Percentiles rank a stretch among this genome's conserved stretches.
These are phyloP conservation scores for Trametes meyenii DNA, from an alignment of 768 basidiomycete genomes.

Conservation along the genomic window DNA sequence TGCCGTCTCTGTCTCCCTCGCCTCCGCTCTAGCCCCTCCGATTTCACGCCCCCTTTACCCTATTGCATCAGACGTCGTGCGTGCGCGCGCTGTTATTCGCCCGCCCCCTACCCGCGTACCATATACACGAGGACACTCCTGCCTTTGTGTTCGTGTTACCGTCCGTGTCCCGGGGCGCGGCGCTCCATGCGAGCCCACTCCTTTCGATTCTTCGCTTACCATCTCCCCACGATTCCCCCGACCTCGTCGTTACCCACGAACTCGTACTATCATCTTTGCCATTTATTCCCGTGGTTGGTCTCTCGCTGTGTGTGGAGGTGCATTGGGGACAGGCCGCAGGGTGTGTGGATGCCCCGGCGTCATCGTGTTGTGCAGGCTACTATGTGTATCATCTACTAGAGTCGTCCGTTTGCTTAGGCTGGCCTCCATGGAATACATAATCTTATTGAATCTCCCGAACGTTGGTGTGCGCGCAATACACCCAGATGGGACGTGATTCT, in stretches of 20 bases:
- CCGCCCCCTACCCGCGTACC: not conserved
- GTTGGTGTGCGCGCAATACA: not conserved
- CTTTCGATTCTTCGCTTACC: slow-evolving; percentile 8
- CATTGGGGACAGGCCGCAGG: slow-evolving; percentile 19
- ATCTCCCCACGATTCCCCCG: not conserved
- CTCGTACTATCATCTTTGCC: slow-evolving; percentile 17
- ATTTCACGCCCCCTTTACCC: slow-evolving; percentile 8
- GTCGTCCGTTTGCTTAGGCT: slow-evolving; percentile 26
- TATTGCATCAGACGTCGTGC: slow-evolving; percentile 19
- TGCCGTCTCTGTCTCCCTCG: slow-evolving; percentile 8
- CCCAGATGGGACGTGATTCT: not conserved
- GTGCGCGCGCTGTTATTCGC: slow-evolving; percentile 15
- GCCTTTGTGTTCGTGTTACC: not conserved
- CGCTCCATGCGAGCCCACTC: slow-evolving; percentile 5
- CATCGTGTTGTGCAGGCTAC: slow-evolving; percentile 26
- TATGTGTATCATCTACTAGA: slow-evolving; percentile 29
- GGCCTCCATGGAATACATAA: slow-evolving; percentile 26
- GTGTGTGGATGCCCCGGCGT: slow-evolving; percentile 13
- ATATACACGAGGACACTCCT: not conserved
- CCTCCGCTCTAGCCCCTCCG: slow-evolving; percentile 6
- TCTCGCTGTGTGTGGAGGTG: slow-evolving; percentile 13
- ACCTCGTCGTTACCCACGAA: slow-evolving; percentile 5
- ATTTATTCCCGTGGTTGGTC: slow-evolving; percentile 11
- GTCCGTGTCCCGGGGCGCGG: slow-evolving; percentile 3
- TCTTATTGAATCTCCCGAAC: slow-evolving; percentile 20